Evolutionary conservation across 176 grass and related monocot genomes (phyloP), one percentile per base, ranked within the genome.

Genomic region (Chloris gayana): DNA sequence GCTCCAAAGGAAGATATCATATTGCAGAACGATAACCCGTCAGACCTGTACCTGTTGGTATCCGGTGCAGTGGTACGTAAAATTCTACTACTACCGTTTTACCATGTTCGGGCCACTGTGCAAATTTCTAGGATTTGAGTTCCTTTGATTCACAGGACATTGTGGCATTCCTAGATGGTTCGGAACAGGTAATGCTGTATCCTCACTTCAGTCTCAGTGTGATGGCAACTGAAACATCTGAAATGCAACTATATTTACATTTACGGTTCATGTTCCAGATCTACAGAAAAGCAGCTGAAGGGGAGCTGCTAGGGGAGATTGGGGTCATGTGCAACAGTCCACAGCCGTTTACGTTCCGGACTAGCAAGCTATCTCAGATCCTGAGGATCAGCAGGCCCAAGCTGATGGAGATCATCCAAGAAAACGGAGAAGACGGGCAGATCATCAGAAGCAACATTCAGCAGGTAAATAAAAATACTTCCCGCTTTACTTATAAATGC

Each of bases 1-100:
- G 77, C 92, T n/a, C 90, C 92, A 30, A 89, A 80, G 84, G 92
- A 95, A 76, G 90, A 98, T 37, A 69, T 98, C 84, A 87, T 93
- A 67, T n/a, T 95, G 41, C 95, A 98, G 84, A 89, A 91, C 63
- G 90, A 95, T 44, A 84, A 85, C 32, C 81, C 90, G 42, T 74
- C 88, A 33, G 92, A 95, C 70, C 33, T 95, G 30, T 91, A 98
- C 70, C 76, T 88, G 80, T 32, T 98, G 34, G 92, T 95, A 18
- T 86, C 86, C 6, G 95, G 95, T 84, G 90, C 84, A 79, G 83
- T 89, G 75, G 95, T 95, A 75, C 68, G 88, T 79, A 49, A 2
- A 70, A 76, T 62, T 19, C 4, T n/a, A 7, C 6, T 62, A 14
- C 4, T n/a, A 7, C 6, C 1, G 9, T 12, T 74, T 65, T 42